Base-by-base conservation (phyloP, 345 rosid genomes). In the Litchi chinensis region DNA sequence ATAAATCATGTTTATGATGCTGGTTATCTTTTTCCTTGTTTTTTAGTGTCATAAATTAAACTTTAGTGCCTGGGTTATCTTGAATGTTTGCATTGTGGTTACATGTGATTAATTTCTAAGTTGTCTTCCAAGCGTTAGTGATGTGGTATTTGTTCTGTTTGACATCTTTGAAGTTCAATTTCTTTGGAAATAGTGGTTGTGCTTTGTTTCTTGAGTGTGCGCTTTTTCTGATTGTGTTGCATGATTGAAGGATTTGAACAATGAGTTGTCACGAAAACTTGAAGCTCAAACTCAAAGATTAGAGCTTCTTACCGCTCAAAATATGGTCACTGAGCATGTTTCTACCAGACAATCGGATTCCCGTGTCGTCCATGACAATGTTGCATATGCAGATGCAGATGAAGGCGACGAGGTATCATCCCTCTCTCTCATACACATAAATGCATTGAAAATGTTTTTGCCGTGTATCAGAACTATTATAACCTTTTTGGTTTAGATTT, bases 391-490 rank as follows among this genome's bases (percentile, higher is more conserved):
- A 22, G 99, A 89, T 84, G 99, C 97, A 22, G 99, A 94, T 81
- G 99, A 97, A 86, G 99, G 99, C 59, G 99, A 97, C 69, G 99
- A 97, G 99, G 99, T 94, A 83, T 52, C 83, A 10, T 18, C 40
- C 76, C 68, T 74, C 68, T 76, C 73, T 77, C 80, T 67, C 60
- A 65, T 19, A 37, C 52, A 19, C 3, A 11, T 71, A 59, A 3
- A 24, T 19, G 10, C 15, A 46, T 43, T 15, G 68, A 70, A 46
- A 44, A 16, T 5, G 24, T 26, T 37, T 12, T 22, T 50, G 4
- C 65, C 70, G 22, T 19, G 41, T 52, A 24, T 76, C 21, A 1
- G 19, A 71, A 40, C 26, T 65, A 56, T 64, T 65, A 60, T 28
- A 32, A 54, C 41, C 2, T 8, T 41, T n/a, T 8, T 16, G 32